Conservation (phyloP, 2,329 filamentous ascomycete species). For the Cladosporium austrohemisphaericum region DNA sequence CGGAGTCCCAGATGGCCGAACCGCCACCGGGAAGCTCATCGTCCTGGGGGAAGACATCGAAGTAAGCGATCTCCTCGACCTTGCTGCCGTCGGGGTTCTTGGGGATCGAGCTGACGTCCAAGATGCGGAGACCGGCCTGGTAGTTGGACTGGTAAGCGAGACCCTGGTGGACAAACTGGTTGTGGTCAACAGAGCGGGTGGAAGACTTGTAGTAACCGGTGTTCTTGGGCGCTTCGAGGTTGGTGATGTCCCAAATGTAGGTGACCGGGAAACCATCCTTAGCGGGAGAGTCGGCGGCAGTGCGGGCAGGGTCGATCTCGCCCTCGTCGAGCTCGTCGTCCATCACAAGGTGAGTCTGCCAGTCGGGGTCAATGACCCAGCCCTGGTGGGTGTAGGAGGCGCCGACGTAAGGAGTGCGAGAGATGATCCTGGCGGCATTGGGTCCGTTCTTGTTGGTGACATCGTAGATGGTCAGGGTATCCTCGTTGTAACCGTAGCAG, state of each 20-base stretch:
- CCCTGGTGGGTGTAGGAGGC: constrained; percentile 53
- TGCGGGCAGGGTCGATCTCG: constrained; percentile 31
- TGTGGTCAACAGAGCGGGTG: constrained; percentile 39
- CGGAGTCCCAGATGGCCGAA: constrained; percentile 25
- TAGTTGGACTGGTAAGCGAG: constrained; percentile 39
- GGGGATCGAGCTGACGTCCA: constrained; percentile 37
- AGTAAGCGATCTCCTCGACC: constrained; percentile 49
- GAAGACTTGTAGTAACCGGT: constrained; percentile 39
- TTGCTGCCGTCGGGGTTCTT: constrained; percentile 44
- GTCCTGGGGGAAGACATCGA: constrained; percentile 52
- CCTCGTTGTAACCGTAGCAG: constrained; percentile 53
- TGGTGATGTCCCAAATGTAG: constrained; percentile 42
- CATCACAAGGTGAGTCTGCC: constrained; percentile 46
- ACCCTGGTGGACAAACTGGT: constrained; percentile 40
- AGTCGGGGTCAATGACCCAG: constrained; percentile 47
- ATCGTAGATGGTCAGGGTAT: constrained; percentile 46
- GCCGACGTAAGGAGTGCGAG: constrained; percentile 47
- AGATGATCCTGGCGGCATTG: constrained; percentile 40
- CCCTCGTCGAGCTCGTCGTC: constrained; percentile 55
- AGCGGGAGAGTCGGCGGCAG: constrained; percentile 20
- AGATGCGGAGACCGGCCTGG: constrained; percentile 34
- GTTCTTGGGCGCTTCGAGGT: constrained; percentile 41
- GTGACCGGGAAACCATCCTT: constrained; percentile 43
- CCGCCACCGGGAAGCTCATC: constrained; percentile 36
- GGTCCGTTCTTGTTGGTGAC: constrained; percentile 43